Evolutionary conservation across 805 yeast species (phyloP), one percentile per base, ranked within the genome.

Genomic region (Candida bentonensis): DNA sequence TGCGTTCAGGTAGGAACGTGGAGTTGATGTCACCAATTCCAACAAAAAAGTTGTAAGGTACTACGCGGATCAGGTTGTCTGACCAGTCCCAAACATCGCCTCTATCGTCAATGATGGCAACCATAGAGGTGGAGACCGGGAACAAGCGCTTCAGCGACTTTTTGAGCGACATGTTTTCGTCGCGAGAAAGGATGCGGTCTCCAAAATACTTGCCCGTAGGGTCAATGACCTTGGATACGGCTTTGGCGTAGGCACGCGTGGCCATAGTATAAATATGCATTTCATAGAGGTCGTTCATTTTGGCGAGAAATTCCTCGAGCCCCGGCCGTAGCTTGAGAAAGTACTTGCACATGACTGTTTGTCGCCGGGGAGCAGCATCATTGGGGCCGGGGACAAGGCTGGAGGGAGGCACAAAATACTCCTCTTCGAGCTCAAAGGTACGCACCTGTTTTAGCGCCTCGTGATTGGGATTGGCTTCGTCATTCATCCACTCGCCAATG

Each of bases 51-150:
- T 85, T 95, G 60, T 86, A 92, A 0, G 98, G 98, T 1, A 87
- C 82, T 3, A 89, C 97, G 62, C 89, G 85, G 47, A 92, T 77
- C 53, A 92, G 66, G 58, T 92, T 88, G 11, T 82, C 78, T 52
- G 86, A 83, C 98, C 98, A 92, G 56, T 83, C 84, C 98, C 98
- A 92, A 20, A 92, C 98, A 61, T 92, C 98, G 2, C 96, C 98
- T 59, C 98, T 74, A 61, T 92, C 98, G 61, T 92, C 98, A 47
- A 92, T 92, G 40, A 92, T 80, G 2, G 84, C 92, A 25, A 92
- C 98, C 95, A 92, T 82, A 15, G 94, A 81, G 21, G 94, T 94
- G 52, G 89, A 95, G 2, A 89, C 94, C 0, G 98, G 98, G 55
- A 92, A 92, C 45, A 92, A 68, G 49, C 97, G 69, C 55, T 82